phyloP scores from a whole-genome alignment of 352 stramenopile species.

The Phytophthora sansomeana region DNA sequence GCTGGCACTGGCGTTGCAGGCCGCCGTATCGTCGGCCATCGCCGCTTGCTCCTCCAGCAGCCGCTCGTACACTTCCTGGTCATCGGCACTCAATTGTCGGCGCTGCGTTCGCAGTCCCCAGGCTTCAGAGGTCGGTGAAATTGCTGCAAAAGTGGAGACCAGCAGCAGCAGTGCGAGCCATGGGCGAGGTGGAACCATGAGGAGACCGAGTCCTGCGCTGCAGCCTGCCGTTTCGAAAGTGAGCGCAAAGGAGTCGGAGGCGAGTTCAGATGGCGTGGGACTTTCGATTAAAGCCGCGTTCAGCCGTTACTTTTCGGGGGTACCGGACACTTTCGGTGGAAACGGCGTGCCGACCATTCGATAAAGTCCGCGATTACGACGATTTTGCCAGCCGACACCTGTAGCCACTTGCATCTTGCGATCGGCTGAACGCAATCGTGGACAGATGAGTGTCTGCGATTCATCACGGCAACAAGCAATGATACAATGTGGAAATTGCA shows the following conservation, averaged over 20 bases:
- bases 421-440: neutral
- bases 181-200: constrained; percentile 4
- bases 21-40: constrained; percentile 38
- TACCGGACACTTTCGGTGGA: neutral
- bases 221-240: constrained; percentile 16
- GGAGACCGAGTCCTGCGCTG: neutral
- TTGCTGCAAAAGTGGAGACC: constrained; percentile 5
- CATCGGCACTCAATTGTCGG: constrained; percentile 26
- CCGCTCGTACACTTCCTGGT: constrained; percentile 33
- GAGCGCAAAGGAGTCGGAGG: constrained; percentile 3
- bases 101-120: constrained; percentile 7
- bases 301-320: constrained; percentile 4
- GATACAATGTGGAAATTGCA: no score
- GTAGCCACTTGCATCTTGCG: neutral
- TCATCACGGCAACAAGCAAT: neutral
- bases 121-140: neutral
- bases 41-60: constrained; percentile 26
- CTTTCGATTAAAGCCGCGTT: constrained; percentile 22
- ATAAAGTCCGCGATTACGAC: neutral
- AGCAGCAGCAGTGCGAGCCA: constrained; percentile 22
- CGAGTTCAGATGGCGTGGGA: constrained; percentile 17
- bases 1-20: constrained; percentile 50
- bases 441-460: neutral
- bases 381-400: constrained; percentile 19
- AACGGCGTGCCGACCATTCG: neutral